phyloP scores from a whole-genome alignment of 495 filamentous ascomycete species.

The Penicillium egyptiacum region DNA sequence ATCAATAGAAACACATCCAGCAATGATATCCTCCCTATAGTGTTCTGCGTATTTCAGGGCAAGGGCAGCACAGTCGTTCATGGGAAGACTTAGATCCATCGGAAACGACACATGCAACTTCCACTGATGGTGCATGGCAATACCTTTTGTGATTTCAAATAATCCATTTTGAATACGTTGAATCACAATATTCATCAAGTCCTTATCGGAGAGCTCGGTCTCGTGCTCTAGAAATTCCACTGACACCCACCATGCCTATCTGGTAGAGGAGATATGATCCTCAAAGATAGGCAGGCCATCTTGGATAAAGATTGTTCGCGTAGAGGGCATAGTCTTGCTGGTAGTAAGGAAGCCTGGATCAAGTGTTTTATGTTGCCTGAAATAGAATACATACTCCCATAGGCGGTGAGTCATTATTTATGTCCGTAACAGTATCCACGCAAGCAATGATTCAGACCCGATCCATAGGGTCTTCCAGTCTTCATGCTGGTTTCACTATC shows the following conservation, averaged over 20 bases:
- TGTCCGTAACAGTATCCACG: too few species aligned
- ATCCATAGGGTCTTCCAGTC: background rate
- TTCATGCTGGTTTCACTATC: background rate
- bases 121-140: background rate
- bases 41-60: background rate
- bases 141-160: background rate
- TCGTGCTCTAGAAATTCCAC: background rate
- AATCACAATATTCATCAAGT: background rate
- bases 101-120: background rate
- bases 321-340: background rate
- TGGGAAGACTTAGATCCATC: background rate
- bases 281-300: background rate
- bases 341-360: background rate
- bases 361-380: background rate
- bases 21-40: background rate
- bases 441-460: background rate
- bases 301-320: background rate
- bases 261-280: background rate
- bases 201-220: background rate
- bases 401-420: too few species aligned
- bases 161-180: background rate
- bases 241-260: background rate
- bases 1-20: background rate
- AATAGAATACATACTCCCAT: background rate
- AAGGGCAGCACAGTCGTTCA: background rate